These are phyloP conservation scores for Candida argentea DNA, from an alignment of 805 yeast genomes.

Conservation along the genomic window DNA sequence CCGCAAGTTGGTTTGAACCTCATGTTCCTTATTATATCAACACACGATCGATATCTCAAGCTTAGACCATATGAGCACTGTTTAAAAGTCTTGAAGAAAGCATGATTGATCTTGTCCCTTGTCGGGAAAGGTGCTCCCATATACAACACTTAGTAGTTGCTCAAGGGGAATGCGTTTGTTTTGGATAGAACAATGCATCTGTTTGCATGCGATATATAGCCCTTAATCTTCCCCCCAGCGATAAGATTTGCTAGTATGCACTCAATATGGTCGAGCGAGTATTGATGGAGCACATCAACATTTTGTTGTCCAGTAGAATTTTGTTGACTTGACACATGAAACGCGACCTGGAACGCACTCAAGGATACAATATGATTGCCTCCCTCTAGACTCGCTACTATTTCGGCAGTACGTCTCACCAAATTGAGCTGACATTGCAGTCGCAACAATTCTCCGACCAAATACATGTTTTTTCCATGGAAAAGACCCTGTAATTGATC, in stretches of 20 bases:
- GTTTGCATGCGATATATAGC: constrained; percentile 72
- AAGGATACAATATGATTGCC: constrained; percentile 29
- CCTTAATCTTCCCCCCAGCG: constrained; percentile 51
- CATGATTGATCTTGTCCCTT: too few relatives aligned
- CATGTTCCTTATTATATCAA: too few relatives aligned
- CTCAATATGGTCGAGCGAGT: constrained; percentile 47
- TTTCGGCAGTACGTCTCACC: constrained; percentile 27
- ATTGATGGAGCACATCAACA: too few relatives aligned
- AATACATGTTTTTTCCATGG: constrained; percentile 49
- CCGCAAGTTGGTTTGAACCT: too few relatives aligned
- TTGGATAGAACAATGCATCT: constrained; percentile 68
- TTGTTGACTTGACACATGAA: constrained; percentile 19
- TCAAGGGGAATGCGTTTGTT: constrained; percentile 58
- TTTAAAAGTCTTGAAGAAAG: too few relatives aligned
- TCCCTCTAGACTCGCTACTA: constrained; percentile 18
- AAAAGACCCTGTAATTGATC: constrained; percentile 37
- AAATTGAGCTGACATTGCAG: constrained; percentile 41
- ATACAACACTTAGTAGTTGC: too few relatives aligned
- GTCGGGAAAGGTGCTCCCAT: too few relatives aligned
- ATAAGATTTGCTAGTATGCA: constrained; percentile 61
- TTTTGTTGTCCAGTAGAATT: constrained; percentile 2
- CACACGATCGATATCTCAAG: too few relatives aligned
- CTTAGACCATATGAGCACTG: too few relatives aligned
- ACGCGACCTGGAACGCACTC: constrained; percentile 32
- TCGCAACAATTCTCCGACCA: constrained; percentile 45